Base-by-base conservation (phyloP, 2,329 filamentous ascomycete species). In the Aspergillus persii region DNA sequence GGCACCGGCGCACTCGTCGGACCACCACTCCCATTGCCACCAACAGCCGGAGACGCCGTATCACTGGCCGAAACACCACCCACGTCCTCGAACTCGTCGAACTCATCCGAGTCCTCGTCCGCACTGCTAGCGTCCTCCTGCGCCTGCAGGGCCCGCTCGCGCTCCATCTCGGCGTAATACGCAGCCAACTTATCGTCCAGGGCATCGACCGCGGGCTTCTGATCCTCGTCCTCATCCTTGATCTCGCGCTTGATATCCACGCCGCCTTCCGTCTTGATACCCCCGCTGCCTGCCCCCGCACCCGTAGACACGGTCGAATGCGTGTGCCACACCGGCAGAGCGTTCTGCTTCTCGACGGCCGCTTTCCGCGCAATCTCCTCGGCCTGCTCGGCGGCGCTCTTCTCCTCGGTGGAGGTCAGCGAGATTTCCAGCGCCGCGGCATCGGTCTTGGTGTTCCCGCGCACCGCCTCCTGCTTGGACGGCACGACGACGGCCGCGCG, bases 281-380 rank as follows among this genome's bases (percentile, higher is more conserved):
- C 66, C 30, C 65, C 53, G 31, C 66, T 69, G 31, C 65, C 53
- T 30, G 66, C 69, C 41, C 63, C 61, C 23, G 69, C 66, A 4
- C 57, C 61, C 2, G 68, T 69, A 41, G 75, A 73, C 33, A 82
- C 79, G 0, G 80, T 82, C 46, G 79, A 81, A 53, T 80, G 77
- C 7, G 80, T 83, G 63, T 83, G 79, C 81, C 81, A 84, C 15
- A 80, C 78, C 0, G 81, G 81, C 8, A 83, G 71, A 4, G 77
- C 77, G 53, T 83, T 84, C 64, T 83, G 80, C 59, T 81, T 80
- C 60, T 81, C 80, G 48, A 82, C 68, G 2, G 76, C 77, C 3
- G 79, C 77, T 63, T 80, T 81, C 58, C 78, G 77, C 44, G 77
- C 75, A 29, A 76, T 75, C 63, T 81, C 79, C 47, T 78, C 79